Conservation (phyloP, 108 stramenopile species). For the Fragilariopsis cylindrus region DNA sequence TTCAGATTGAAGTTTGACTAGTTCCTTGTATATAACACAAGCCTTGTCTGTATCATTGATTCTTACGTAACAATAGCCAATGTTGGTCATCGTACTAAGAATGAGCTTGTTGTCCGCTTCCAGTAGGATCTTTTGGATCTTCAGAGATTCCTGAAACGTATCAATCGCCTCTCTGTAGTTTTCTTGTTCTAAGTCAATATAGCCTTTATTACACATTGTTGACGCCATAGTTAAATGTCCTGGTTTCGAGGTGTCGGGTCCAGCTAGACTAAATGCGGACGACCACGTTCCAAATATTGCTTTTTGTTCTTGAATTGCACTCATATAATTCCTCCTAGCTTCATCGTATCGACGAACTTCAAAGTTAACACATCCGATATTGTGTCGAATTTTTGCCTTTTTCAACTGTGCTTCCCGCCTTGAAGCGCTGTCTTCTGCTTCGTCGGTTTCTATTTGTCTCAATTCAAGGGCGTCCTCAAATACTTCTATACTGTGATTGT, state of each 20-base stretch:
- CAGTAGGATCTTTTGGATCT: conserved; percentile 51
- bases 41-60: conserved; percentile 36
- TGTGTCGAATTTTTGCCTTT: conserved; percentile 64
- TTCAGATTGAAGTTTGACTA: conserved; percentile 37
- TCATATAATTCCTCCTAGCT: conserved; percentile 46
- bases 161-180: conserved; percentile 43
- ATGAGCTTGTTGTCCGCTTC: conserved; percentile 55
- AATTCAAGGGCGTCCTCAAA: conserved; percentile 54
- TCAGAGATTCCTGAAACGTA: conserved; percentile 45
- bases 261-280: conserved; percentile 26
- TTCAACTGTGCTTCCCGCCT: conserved; percentile 45
- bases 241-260: conserved; percentile 41
- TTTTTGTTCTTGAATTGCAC: conserved; percentile 51
- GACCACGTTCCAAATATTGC: conserved; percentile 38
- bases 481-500: conserved; percentile 45
- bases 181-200: conserved; percentile 51
- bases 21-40: conserved; percentile 34
- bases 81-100: conserved; percentile 55
- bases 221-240: conserved; percentile 59
- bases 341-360: conserved; percentile 45
- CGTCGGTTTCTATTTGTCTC: conserved; percentile 38
- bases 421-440: conserved; percentile 27
- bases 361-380: conserved; percentile 70
- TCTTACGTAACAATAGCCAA: conserved; percentile 51
- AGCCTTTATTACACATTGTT: conserved; percentile 67